Evolutionary conservation across 148 eudicot genomes (phyloP), one percentile per base, ranked within the genome.

Genomic region (Beta vulgaris): DNA sequence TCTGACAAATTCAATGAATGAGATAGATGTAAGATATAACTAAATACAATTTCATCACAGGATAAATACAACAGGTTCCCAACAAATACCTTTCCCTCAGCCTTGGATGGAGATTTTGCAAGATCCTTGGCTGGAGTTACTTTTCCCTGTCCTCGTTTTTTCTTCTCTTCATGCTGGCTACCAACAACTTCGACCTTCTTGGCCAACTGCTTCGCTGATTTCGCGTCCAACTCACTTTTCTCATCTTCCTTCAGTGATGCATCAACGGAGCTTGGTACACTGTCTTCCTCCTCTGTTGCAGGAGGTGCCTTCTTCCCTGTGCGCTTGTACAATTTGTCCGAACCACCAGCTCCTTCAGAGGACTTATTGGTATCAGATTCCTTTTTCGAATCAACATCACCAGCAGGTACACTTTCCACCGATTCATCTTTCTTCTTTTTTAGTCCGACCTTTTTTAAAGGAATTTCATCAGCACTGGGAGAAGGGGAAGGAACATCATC

Each of bases 401-500:
- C 73, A 64, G 78, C 77, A 40, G 80, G 70, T 34, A 53, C 58
- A 80, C 59, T 82, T 77, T 87, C 90, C 58, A 75, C 76, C 44
- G 57, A 51, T 61, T 77, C 77, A 15, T 86, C 88, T 64, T 83
- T 81, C 76, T 85, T 83, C 82, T 89, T 81, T 43, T 46, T 66
- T 35, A 6, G 73, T 65, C 68, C 80, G 78, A 2, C 72, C 63
- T 80, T 86, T 74, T 79, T 73, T 0, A 72, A 28, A 55, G n/a
- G 73, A 74, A 73, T 78, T 82, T 81, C 89, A 73, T 84, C 86
- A 67, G 75, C 84, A 72, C 82, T 88, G 46, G 79, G 79, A 40
- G 86, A 80, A n/a, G 90, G 85, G 9, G 86, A 74, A 77, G 88
- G 72, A 51, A 71, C 77, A 83, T 77, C 85, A 46, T 57, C 82